These are phyloP conservation scores for Leccinum obscurum DNA, from an alignment of 768 basidiomycete species.

Conservation along the genomic window DNA sequence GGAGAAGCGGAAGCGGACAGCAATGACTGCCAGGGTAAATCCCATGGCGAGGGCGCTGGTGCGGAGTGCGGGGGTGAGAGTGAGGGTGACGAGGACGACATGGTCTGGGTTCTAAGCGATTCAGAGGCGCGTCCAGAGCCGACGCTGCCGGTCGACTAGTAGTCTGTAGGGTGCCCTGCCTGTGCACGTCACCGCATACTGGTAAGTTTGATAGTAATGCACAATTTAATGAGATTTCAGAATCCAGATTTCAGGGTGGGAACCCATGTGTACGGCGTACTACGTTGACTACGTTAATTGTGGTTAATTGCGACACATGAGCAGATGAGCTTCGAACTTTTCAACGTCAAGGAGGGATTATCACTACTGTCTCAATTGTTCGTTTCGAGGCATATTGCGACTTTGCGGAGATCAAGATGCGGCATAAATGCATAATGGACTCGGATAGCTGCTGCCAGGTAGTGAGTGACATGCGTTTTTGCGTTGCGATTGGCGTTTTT, in stretches of 20 bases:
- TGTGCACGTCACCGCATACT: constrained; percentile 8
- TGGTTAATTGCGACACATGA: background rate
- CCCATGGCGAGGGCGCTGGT: background rate
- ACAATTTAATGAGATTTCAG: background rate
- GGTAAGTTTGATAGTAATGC: background rate
- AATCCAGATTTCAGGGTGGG: background rate
- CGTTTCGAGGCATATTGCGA: constrained; percentile 23
- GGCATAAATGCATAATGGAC: background rate
- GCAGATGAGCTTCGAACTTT: background rate
- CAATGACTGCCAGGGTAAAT: background rate
- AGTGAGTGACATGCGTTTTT: constrained; percentile 1
- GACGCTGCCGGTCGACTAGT: background rate
- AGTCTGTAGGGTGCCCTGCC: constrained; percentile 17
- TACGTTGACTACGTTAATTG: background rate
- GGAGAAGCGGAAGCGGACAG: constrained; percentile 16
- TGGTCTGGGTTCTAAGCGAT: constrained; percentile 33
- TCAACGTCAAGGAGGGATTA: background rate
- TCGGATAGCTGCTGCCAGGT: background rate
- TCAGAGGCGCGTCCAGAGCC: constrained; percentile 3
- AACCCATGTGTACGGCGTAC: background rate
- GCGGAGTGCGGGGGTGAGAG: background rate
- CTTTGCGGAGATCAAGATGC: background rate
- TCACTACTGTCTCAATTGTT: constrained; percentile 7
- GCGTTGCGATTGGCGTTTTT: constrained; percentile 15
- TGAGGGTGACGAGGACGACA: constrained; percentile 31